Evolutionary conservation across 2,329 filamentous ascomycete genomes (phyloP).

Genomic region (Tothia fuscella): DNA sequence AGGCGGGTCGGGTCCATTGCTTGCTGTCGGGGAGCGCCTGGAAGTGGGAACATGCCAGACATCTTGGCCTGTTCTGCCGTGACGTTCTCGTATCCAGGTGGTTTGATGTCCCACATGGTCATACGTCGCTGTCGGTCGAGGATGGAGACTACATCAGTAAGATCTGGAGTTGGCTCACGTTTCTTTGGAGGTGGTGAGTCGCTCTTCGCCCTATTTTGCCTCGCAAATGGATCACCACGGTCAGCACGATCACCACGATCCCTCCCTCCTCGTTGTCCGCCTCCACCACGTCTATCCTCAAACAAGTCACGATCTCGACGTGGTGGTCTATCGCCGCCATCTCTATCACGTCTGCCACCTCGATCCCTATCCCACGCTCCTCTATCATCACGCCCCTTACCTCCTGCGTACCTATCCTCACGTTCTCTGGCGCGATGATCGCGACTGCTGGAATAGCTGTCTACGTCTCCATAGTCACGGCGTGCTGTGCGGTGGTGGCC

Average conservation of each 20-base stretch:
- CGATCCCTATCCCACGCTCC: slow-evolving; percentile 67
- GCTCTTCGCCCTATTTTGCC: slow-evolving; percentile 55
- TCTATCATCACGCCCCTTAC: slow-evolving; percentile 41
- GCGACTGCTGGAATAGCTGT: slow-evolving; percentile 85
- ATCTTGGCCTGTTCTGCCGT: slow-evolving; percentile 97
- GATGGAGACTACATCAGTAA: slow-evolving; percentile 75
- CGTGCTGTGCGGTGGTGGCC: slow-evolving; percentile 58
- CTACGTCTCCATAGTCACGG: slow-evolving; percentile 63
- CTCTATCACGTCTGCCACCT: slow-evolving; percentile 43
- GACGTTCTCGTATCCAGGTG: slow-evolving; percentile 93
- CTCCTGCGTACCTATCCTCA: slow-evolving; percentile 76
- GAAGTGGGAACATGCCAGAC: slow-evolving; percentile 96
- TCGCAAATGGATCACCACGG: slow-evolving; percentile 38
- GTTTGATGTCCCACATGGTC: slow-evolving; percentile 99
- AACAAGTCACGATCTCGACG: slow-evolving; percentile 38
- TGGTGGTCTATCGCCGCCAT: slow-evolving; percentile 41
- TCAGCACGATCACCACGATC: slow-evolving; percentile 36
- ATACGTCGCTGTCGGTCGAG: slow-evolving; percentile 79
- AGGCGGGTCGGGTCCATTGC: slow-evolving; percentile 90
- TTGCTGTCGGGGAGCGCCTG: slow-evolving; percentile 86
- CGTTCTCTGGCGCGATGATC: slow-evolving; percentile 88
- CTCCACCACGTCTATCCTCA: slow-evolving; percentile 23
- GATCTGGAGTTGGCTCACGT: slow-evolving; percentile 88
- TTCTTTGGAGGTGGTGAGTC: slow-evolving; percentile 71
- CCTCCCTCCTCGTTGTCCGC: slow-evolving; percentile 5